Evolutionary conservation across 139 green algal species (phyloP).

Genomic region (Chlorella sp.): DNA sequence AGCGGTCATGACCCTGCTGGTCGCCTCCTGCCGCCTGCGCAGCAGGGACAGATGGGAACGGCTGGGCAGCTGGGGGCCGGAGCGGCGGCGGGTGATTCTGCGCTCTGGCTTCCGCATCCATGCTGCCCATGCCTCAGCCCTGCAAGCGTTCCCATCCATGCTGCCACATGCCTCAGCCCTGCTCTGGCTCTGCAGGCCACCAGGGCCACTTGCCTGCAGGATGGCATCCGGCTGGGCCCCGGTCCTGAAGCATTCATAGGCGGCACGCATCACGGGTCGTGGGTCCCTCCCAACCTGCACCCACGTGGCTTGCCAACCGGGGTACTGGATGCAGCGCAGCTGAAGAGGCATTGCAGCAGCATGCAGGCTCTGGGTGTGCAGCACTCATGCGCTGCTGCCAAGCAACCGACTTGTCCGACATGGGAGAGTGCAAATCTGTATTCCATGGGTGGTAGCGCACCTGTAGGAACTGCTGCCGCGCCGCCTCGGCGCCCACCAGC

Average conservation of each 20-base stretch:
- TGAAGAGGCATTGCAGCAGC: no score
- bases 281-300: constrained; percentile 78
- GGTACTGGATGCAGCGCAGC: background rate
- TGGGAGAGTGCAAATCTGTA: no score
- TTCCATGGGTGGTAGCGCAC: background rate
- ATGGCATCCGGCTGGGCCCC: constrained; percentile 33
- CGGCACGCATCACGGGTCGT: constrained; percentile 77
- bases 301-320: background rate
- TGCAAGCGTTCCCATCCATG: no score
- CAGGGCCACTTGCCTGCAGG: constrained; percentile 22
- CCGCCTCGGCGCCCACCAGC: constrained; percentile 61
- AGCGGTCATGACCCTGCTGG: constrained; percentile 57
- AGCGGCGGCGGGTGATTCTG: no score
- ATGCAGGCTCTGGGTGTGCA: no score
- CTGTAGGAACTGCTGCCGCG: constrained; percentile 81
- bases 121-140: no score
- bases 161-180: no score
- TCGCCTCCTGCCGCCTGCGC: constrained; percentile 34
- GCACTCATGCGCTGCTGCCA: no score
- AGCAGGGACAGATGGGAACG: background rate
- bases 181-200: no score
- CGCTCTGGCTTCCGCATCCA: no score
- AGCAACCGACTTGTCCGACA: no score
- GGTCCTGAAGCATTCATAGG: constrained; percentile 63
- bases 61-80: background rate